Conservation (phyloP, 495 filamentous ascomycete genomes). For the Podospora appendiculata region DNA sequence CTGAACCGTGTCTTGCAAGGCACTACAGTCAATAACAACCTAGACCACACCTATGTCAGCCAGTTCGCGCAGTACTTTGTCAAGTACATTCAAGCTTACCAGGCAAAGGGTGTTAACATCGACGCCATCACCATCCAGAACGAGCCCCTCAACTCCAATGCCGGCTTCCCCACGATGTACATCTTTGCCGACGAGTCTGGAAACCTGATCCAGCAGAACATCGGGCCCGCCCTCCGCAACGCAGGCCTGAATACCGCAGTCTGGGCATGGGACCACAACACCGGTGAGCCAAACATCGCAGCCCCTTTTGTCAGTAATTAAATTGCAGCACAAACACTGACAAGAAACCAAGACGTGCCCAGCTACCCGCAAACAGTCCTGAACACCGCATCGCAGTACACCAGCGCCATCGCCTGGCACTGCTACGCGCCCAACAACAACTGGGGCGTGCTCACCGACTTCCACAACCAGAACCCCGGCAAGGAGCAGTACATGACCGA, state of each 20-base stretch:
- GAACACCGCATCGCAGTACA: slow-evolving; percentile 31
- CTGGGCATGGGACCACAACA: slow-evolving; percentile 54
- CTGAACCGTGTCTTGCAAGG: slow-evolving; percentile 42
- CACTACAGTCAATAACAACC: slow-evolving; percentile 40
- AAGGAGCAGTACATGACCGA: slow-evolving; percentile 52
- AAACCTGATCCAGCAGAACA: slow-evolving; percentile 37
- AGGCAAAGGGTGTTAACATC: slow-evolving; percentile 32
- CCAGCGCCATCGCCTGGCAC: slow-evolving; percentile 47
- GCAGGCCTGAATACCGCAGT: slow-evolving; percentile 37
- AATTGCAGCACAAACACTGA: slow-evolving; percentile 1
- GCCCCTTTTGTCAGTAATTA: not conserved
- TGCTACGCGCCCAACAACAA: slow-evolving; percentile 41
- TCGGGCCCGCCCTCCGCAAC: slow-evolving; percentile 38
- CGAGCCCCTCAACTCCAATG: slow-evolving; percentile 47
- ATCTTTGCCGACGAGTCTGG: slow-evolving; percentile 42
- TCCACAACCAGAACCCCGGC: slow-evolving; percentile 37
- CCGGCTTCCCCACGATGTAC: slow-evolving; percentile 49
- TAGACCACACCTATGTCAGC: slow-evolving; percentile 41
- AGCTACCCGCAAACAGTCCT: slow-evolving; percentile 44
- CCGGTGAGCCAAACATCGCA: slow-evolving; percentile 21
- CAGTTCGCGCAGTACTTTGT: slow-evolving; percentile 48
- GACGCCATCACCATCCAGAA: slow-evolving; percentile 52
- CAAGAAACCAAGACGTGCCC: slow-evolving; percentile 18
- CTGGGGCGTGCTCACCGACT: slow-evolving; percentile 44
- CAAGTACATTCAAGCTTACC: slow-evolving; percentile 48